A percentile compares a stretch with the other conserved stretches of the same genome.
These are phyloP conservation scores for Boletus pseudopeckii DNA, from an alignment of 768 basidiomycete genomes.

Conservation along the genomic window DNA sequence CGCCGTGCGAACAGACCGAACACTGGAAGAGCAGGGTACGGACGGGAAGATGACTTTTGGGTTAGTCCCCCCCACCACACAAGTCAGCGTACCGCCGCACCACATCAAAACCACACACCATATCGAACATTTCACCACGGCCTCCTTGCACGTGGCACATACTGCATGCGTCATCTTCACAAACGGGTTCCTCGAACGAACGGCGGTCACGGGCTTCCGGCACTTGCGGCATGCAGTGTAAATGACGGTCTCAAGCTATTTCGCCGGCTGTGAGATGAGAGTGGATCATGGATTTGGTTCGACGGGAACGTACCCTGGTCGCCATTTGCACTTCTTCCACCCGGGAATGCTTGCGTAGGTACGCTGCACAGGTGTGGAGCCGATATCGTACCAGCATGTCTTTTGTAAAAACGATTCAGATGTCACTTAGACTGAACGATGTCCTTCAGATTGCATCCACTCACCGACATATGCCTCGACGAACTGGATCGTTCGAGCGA, in stretches of 20 bases:
- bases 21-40: conserved; percentile 69
- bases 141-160: conserved; percentile 53
- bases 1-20: conserved; percentile 74
- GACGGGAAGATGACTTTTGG: conserved; percentile 69
- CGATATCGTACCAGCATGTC: conserved; percentile 62
- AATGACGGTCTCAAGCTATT: conserved; percentile 66
- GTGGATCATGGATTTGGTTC: too few species aligned
- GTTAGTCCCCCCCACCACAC: too few species aligned
- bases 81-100: background rate
- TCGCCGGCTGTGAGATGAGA: background rate
- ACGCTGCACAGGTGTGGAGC: conserved; percentile 65
- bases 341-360: conserved; percentile 63
- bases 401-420: conserved; percentile 24
- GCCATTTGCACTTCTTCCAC: conserved; percentile 48
- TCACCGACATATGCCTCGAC: conserved; percentile 73
- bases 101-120: conserved; percentile 47
- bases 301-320: conserved; percentile 45
- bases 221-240: conserved; percentile 70
- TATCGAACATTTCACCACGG: conserved; percentile 59
- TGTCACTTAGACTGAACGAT: background rate
- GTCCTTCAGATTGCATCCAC: conserved; percentile 13
- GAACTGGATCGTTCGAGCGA: conserved; percentile 46
- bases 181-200: conserved; percentile 30
- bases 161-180: conserved; percentile 47
- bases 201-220: conserved; percentile 52